These are phyloP conservation scores for Citrus unshiu DNA, from an alignment of 345 rosid species.

Conservation along the genomic window DNA sequence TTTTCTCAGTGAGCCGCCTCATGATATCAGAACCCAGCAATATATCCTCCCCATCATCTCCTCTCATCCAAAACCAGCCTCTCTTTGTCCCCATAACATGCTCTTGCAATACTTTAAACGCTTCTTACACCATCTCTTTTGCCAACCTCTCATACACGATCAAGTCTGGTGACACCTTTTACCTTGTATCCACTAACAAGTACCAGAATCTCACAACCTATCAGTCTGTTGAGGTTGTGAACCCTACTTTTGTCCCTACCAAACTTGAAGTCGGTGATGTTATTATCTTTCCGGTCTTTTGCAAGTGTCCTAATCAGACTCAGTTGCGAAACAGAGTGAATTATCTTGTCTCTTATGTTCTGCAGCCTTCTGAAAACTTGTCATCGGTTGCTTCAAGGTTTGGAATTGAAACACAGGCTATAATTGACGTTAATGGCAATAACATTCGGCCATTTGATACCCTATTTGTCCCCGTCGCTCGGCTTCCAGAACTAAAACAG, in stretches of 20 bases:
- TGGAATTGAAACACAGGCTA: slow-evolving; percentile 32
- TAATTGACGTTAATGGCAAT: slow-evolving; percentile 43
- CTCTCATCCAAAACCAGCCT: slow-evolving; percentile 42
- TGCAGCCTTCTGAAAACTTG: slow-evolving; percentile 56
- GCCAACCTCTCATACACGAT: slow-evolving; percentile 50
- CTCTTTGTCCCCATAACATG: slow-evolving; percentile 62
- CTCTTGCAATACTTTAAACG: slow-evolving; percentile 43
- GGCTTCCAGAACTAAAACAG: slow-evolving; percentile 45
- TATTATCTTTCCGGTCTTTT: slow-evolving; percentile 51
- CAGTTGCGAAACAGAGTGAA: slow-evolving; percentile 26
- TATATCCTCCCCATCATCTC: slow-evolving; percentile 46
- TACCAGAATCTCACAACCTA: slow-evolving; percentile 59
- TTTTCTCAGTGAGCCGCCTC: slow-evolving; percentile 53
- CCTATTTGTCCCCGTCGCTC: slow-evolving; percentile 48
- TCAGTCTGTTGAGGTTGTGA: slow-evolving; percentile 57
- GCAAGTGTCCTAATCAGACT: slow-evolving; percentile 56
- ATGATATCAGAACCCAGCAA: slow-evolving; percentile 63
- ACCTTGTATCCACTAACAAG: slow-evolving; percentile 20
- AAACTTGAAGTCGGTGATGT: slow-evolving; percentile 33
- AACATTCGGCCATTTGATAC: slow-evolving; percentile 31
- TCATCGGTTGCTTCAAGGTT: slow-evolving; percentile 51
- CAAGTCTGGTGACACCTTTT: slow-evolving; percentile 40
- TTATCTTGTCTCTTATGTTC: slow-evolving; percentile 56
- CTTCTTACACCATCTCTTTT: slow-evolving; percentile 33
- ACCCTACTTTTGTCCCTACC: slow-evolving; percentile 48